phyloP scores from a whole-genome alignment of 352 stramenopile species.

The Pythium folliculosum region DNA sequence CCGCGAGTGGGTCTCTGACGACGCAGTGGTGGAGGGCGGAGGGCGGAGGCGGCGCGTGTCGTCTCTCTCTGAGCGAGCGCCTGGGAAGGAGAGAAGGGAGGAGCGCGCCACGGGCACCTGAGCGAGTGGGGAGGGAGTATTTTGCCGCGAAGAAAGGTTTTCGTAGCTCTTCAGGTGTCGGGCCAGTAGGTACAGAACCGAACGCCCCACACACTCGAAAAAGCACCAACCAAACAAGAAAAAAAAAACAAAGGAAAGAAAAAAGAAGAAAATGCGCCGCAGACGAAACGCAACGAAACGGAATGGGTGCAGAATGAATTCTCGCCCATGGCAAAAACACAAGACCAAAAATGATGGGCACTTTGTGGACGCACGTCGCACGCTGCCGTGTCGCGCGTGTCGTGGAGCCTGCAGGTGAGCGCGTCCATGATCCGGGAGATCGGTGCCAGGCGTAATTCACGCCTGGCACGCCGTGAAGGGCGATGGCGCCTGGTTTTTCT shows the following conservation, averaged over 20 bases:
- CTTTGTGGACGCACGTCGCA: no score
- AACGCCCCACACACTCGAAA: background rate
- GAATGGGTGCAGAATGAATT: background rate
- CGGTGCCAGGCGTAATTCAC: no score
- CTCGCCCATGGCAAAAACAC: background rate
- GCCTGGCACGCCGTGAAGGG: no score
- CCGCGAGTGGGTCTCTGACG: background rate
- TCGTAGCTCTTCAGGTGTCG: background rate
- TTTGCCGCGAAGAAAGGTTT: background rate
- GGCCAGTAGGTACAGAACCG: conserved; percentile 6
- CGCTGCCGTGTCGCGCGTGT: no score
- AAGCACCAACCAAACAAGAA: background rate
- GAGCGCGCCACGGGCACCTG: no score
- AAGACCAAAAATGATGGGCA: no score
- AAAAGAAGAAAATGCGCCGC: background rate
- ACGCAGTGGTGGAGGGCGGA: background rate
- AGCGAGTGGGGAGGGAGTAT: background rate
- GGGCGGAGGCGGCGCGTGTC: no score
- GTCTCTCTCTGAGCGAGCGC: background rate
- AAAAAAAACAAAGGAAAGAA: conserved; percentile 9
- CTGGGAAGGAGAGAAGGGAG: background rate
- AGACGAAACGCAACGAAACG: conserved; percentile 6
- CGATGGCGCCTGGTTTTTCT: no score
- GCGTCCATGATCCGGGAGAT: no score
- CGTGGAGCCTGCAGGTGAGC: no score